Conservation (phyloP, 345 rosid species). For the Lepidium africanum region DNA sequence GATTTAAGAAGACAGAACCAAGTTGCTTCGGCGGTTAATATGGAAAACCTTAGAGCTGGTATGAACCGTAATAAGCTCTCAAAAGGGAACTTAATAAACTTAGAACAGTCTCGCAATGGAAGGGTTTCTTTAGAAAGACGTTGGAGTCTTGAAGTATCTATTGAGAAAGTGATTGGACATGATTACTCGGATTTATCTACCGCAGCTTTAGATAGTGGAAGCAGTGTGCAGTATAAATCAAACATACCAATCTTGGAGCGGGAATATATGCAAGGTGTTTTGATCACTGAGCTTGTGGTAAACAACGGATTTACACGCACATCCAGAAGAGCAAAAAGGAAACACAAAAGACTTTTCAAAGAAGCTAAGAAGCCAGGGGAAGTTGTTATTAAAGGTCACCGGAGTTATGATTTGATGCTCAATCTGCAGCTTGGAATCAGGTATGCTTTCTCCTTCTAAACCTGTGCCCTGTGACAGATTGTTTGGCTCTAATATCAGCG, state of each 20-base stretch:
- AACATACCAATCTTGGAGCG: conserved; percentile 70
- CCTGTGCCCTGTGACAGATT: neutral
- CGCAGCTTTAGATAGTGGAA: conserved; percentile 34
- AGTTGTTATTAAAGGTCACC: conserved; percentile 88
- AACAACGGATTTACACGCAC: conserved; percentile 52
- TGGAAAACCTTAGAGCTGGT: conserved; percentile 51
- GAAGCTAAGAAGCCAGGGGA: conserved; percentile 93
- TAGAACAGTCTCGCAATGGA: conserved; percentile 66
- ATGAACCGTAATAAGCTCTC: conserved; percentile 42
- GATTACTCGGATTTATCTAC: conserved; percentile 56
- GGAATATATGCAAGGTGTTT: conserved; percentile 96
- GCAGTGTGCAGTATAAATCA: conserved; percentile 31
- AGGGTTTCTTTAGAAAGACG: conserved; percentile 83
- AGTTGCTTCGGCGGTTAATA: conserved; percentile 61
- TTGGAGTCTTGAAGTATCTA: conserved; percentile 96
- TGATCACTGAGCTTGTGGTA: conserved; percentile 82
- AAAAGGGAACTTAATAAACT: conserved; percentile 62
- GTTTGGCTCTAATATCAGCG: neutral
- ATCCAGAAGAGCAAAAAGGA: conserved; percentile 70
- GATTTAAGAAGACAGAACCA: conserved; percentile 67
- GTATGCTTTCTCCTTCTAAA: conserved; percentile 33
- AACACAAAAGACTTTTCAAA: conserved; percentile 59
- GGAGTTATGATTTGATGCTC: conserved; percentile 97
- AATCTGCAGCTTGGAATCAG: conserved; percentile 95
- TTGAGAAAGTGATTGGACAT: conserved; percentile 91